Conservation (phyloP, 306 rosid species). For the Alnus glutinosa region DNA sequence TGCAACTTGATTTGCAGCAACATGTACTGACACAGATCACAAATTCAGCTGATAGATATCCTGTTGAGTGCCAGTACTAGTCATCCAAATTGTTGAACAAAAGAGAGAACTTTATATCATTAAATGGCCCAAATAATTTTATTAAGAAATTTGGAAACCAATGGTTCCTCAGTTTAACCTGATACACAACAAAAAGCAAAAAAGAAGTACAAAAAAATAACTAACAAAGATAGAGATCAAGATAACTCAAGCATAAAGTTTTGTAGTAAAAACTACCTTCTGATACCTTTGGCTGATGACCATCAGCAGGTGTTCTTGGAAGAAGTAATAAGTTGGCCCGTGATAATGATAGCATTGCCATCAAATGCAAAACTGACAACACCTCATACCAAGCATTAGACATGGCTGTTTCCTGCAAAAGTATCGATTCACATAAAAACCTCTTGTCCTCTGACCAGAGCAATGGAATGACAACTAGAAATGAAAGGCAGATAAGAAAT, state of each 20-base stretch:
- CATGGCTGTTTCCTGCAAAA: conserved; percentile 86
- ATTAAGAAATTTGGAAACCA: background rate
- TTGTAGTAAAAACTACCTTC: conserved; percentile 60
- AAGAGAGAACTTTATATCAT: background rate
- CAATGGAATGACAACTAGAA: background rate
- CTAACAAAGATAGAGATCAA: background rate
- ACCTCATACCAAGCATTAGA: conserved; percentile 93
- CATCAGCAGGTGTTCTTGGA: conserved; percentile 86
- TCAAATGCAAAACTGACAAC: conserved; percentile 90
- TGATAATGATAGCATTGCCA: conserved; percentile 83
- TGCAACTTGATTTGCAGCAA: conserved; percentile 1
- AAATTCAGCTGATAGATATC: conserved; percentile 7
- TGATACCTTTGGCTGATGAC: conserved; percentile 81
- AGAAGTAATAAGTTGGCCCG: conserved; percentile 93
- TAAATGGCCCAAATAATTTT: background rate
- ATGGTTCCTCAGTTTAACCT: conserved; percentile 10
- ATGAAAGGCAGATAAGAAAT: background rate
- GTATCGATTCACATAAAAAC: conserved; percentile 22
- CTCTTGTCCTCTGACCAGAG: conserved; percentile 15
- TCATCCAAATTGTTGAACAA: conserved; percentile 1
- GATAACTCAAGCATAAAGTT: conserved; percentile 6
- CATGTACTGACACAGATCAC: background rate
- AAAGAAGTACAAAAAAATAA: conserved; percentile 1
- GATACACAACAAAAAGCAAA: conserved; percentile 8
- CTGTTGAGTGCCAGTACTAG: background rate